Evolutionary conservation across 1,139 yeast genomes (phyloP).

Genomic region (Magnusiomyces paraingens): DNA sequence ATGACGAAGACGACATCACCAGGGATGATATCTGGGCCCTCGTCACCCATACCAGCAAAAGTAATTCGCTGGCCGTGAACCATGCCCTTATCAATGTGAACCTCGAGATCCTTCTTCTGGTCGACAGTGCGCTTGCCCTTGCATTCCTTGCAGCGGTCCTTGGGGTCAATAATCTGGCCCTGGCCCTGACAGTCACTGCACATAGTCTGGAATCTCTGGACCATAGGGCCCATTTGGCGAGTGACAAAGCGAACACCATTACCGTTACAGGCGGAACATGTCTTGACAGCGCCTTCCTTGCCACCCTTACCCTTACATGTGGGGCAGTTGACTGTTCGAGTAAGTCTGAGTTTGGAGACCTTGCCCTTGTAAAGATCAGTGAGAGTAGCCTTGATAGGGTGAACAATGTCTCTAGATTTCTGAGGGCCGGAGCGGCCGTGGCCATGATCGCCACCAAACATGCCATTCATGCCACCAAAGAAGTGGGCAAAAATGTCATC

Average conservation of each 20-base stretch:
- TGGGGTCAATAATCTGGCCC: conserved; percentile 82
- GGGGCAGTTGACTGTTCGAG: conserved; percentile 84
- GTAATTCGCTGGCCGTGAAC: conserved; percentile 86
- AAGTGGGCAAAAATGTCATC: conserved; percentile 91
- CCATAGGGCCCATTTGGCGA: conserved; percentile 99
- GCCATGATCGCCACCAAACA: conserved; percentile 52
- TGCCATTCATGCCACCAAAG: conserved; percentile 49
- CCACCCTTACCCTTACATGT: conserved; percentile 96
- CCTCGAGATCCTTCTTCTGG: conserved; percentile 92
- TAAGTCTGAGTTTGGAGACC: conserved; percentile 86
- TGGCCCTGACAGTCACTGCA: conserved; percentile 92
- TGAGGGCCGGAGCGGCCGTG: conserved; percentile 79
- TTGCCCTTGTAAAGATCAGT: conserved; percentile 70
- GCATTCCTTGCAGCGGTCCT: conserved; percentile 86
- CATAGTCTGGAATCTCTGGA: conserved; percentile 92
- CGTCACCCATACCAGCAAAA: conserved; percentile 96
- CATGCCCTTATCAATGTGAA: conserved; percentile 97
- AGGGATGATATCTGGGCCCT: conserved; percentile 89
- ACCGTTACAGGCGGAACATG: conserved; percentile 84
- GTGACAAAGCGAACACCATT: conserved; percentile 88
- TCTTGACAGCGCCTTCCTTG: conserved; percentile 82
- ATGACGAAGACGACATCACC: conserved; percentile 81
- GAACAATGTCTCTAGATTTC: conserved; percentile 72
- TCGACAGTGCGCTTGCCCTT: conserved; percentile 79
- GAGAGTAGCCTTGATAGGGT: conserved; percentile 74